Base-by-base conservation (phyloP, 306 rosid genomes). In the Castanea sativa region DNA sequence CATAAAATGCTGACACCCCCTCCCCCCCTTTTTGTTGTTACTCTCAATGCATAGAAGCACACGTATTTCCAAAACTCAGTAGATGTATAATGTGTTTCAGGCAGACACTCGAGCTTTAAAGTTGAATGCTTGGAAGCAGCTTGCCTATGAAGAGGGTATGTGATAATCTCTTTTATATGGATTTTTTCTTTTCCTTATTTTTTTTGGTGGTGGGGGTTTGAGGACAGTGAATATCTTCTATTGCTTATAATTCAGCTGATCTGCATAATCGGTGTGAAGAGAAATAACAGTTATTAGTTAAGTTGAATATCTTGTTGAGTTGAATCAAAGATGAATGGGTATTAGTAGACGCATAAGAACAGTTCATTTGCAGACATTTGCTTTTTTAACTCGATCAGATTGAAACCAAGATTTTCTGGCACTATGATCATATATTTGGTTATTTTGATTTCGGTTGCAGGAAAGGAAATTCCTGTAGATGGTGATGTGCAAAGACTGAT, bases 61-160 rank as follows among this genome's bases (percentile, higher is more conserved):
- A 35, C 23, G 3, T 33, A 35, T 64, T 30, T n/a, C 29, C 23
- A 68, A 35, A 68, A 68, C 49, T n/a, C 25, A 33, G 5, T 35
- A 35, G 25, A 68, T 81, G 67, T 57, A 59, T 30, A 13, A 79
- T 80, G 79, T 51, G 81, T 90, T 89, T 82, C 92, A 95, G 99
- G 98, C 90, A 77, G 99, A 92, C 85, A 91, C 96, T 79, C 96
- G 88, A 80, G 79, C 83, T 84, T 75, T 95, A 73, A 93, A 88
- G 87, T 83, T 90, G 86, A 85, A 87, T 71, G 88, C 97, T 32
- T 95, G 98, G 99, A 84, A 91, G 83, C 94, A 91, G 87, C 91
- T 95, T 75, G 98, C 94, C 53, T 79, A 77, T 1, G 98, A 95
- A 89, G 97, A 90, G 86, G 96, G 99, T 95, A 85, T 59, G 85